Percentiles rank a stretch among this genome's conserved stretches.
Conservation (phyloP, 352 stramenopile genomes). For the Phytophthora pini region DNA sequence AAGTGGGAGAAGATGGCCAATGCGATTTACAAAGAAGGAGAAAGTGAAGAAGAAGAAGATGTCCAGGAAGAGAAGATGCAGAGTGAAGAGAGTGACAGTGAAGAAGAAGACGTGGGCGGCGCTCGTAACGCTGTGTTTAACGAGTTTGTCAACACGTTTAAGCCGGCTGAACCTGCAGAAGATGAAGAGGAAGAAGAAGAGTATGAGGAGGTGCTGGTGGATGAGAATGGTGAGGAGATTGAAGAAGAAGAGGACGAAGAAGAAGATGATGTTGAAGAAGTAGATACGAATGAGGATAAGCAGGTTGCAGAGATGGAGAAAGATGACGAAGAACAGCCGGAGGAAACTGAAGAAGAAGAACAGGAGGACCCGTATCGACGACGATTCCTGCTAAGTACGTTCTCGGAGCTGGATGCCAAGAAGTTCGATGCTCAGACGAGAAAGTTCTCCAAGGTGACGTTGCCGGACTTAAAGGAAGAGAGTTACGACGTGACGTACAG, state of each 20-base stretch:
- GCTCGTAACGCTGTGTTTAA: conserved; percentile 60
- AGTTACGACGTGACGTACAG: conserved; percentile 55
- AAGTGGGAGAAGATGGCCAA: conserved; percentile 46
- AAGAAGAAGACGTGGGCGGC: conserved; percentile 14
- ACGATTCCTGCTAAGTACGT: conserved; percentile 61
- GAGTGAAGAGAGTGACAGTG: conserved; percentile 21
- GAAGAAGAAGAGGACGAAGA: conserved; percentile 48
- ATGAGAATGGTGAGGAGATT: conserved; percentile 48
- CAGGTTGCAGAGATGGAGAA: conserved; percentile 30
- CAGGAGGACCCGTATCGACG: conserved; percentile 67
- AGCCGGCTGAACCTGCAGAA: conserved; percentile 32
- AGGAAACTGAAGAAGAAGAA: conserved; percentile 38
- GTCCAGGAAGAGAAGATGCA: neutral
- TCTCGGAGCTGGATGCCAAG: conserved; percentile 55
- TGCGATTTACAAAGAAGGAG: conserved; percentile 46
- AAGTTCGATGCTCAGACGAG: conserved; percentile 42
- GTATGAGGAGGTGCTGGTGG: conserved; percentile 55
- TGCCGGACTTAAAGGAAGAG: conserved; percentile 32
- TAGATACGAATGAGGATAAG: conserved; percentile 29
- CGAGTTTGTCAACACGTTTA: conserved; percentile 77
- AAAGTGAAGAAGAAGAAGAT: conserved; percentile 17
- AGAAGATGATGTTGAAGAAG: conserved; percentile 40
- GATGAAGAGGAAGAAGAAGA: conserved; percentile 53
- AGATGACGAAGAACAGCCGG: conserved; percentile 32
- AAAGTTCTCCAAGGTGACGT: conserved; percentile 45